Evolutionary conservation across 352 stramenopile genomes (phyloP).

Genomic region (Pythium phragmitis): DNA sequence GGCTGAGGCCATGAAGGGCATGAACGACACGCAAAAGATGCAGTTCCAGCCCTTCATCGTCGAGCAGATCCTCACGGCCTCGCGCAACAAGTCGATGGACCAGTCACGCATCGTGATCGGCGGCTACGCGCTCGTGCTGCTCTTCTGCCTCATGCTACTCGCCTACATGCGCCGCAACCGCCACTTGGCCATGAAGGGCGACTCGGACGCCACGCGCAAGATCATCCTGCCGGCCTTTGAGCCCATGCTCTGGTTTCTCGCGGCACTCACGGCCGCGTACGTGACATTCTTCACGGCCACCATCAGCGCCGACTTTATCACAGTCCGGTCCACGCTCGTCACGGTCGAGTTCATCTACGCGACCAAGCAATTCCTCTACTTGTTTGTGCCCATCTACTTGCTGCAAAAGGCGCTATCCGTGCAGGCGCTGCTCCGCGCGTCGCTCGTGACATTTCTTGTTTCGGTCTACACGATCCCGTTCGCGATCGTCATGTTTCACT

Average conservation of each 20-base stretch:
- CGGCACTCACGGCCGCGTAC: slow-evolving; percentile 35
- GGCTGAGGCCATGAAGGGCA: slow-evolving; percentile 21
- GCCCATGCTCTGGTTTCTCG: slow-evolving; percentile 60
- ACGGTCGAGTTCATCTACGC: slow-evolving; percentile 50
- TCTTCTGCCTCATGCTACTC: slow-evolving; percentile 34
- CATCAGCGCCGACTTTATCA: slow-evolving; percentile 32
- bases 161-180: slow-evolving; percentile 63
- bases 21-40: slow-evolving; percentile 19
- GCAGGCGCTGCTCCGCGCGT: slow-evolving; percentile 37
- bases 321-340: slow-evolving; percentile 15
- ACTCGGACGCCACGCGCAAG: slow-evolving; percentile 50
- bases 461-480: slow-evolving; percentile 38
- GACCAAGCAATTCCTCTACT: slow-evolving; percentile 50
- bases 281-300: slow-evolving; percentile 34
- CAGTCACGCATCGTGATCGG: slow-evolving; percentile 23
- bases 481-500: slow-evolving; percentile 22
- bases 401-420: slow-evolving; percentile 59
- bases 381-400: slow-evolving; percentile 51
- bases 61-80: slow-evolving; percentile 17
- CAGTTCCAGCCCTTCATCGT: slow-evolving; percentile 25
- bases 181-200: slow-evolving; percentile 43
- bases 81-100: slow-evolving; percentile 20
- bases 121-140: slow-evolving; percentile 16
- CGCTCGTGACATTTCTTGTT: slow-evolving; percentile 37
- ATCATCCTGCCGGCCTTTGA: slow-evolving; percentile 68